phyloP scores from a whole-genome alignment of 169 alveolate genomes.

The Plasmodium fragile region DNA sequence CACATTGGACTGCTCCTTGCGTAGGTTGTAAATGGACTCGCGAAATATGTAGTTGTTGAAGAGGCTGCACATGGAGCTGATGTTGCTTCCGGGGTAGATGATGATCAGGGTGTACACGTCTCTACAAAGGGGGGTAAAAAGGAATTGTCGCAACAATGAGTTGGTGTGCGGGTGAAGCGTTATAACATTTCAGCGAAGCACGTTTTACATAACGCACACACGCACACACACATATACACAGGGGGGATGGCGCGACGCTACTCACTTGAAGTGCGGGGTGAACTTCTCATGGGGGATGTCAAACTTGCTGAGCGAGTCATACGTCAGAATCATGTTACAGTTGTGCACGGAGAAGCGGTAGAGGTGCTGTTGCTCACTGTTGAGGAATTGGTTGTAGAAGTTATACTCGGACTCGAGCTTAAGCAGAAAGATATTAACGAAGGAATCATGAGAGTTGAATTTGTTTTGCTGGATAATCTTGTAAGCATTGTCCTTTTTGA shows the following conservation, averaged over 20 bases:
- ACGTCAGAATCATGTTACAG: constrained; percentile 24
- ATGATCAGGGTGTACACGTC: constrained; percentile 48
- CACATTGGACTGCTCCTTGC: constrained; percentile 54
- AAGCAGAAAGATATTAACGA: constrained; percentile 22
- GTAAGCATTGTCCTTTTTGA: constrained; percentile 25
- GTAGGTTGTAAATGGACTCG: constrained; percentile 22
- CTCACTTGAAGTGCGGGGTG: constrained; percentile 64
- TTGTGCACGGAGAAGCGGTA: constrained; percentile 27
- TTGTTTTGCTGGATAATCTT: constrained; percentile 38
- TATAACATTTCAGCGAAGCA: not conserved
- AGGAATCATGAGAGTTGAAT: not conserved
- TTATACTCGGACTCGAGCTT: constrained; percentile 57
- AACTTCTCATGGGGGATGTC: constrained; percentile 58
- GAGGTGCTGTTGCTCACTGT: not conserved
- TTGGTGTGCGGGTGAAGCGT: not conserved
- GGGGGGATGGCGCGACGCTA: not conserved
- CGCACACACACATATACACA: too few species aligned
- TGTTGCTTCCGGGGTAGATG: constrained; percentile 36
- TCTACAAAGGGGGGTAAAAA: constrained; percentile 10
- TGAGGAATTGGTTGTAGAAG: constrained; percentile 28
- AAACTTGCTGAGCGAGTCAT: constrained; percentile 27
- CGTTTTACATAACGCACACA: not conserved
- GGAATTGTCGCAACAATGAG: not conserved
- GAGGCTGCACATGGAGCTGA: constrained; percentile 1
- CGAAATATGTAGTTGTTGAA: constrained; percentile 31